Conservation (phyloP, 768 basidiomycete genomes). For the Tylopilus balloui region DNA sequence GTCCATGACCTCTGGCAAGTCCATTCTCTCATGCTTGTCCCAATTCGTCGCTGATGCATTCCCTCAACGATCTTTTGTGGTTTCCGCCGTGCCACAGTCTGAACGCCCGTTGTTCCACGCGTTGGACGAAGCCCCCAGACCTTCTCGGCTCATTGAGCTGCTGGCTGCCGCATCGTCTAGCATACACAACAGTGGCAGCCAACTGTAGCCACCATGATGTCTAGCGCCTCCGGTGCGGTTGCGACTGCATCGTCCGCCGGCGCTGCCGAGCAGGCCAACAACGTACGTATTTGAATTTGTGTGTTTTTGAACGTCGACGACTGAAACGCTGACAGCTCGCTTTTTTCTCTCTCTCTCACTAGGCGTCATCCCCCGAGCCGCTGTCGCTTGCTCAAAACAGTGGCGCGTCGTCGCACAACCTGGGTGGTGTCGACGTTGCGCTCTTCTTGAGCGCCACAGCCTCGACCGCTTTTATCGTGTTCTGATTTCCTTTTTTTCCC, state of each 20-base stretch:
- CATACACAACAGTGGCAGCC: neutral
- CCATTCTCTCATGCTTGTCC: neutral
- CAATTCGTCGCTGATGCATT: neutral
- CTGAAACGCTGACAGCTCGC: neutral
- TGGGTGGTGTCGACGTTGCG: slow-evolving; percentile 3
- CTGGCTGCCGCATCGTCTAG: neutral
- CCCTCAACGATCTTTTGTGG: neutral
- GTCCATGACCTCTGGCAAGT: slow-evolving; percentile 13
- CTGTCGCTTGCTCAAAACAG: neutral
- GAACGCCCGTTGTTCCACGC: slow-evolving; percentile 10
- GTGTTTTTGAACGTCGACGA: neutral
- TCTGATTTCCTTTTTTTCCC: too few species aligned
- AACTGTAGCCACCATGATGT: neutral
- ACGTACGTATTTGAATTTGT: neutral
- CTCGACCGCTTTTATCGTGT: neutral
- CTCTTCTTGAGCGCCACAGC: slow-evolving; percentile 4
- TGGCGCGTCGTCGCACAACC: slow-evolving; percentile 12
- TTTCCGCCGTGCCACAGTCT: slow-evolving; percentile 20
- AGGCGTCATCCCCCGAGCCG: neutral
- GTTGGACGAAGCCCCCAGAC: slow-evolving; percentile 3
- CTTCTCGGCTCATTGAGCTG: neutral
- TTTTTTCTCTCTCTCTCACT: neutral
- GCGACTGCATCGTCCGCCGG: neutral
- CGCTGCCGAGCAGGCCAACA: neutral
- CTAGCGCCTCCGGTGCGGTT: neutral